These are phyloP conservation scores for Grifola frondosa DNA, from an alignment of 1,284 basidiomycete species.

Conservation along the genomic window DNA sequence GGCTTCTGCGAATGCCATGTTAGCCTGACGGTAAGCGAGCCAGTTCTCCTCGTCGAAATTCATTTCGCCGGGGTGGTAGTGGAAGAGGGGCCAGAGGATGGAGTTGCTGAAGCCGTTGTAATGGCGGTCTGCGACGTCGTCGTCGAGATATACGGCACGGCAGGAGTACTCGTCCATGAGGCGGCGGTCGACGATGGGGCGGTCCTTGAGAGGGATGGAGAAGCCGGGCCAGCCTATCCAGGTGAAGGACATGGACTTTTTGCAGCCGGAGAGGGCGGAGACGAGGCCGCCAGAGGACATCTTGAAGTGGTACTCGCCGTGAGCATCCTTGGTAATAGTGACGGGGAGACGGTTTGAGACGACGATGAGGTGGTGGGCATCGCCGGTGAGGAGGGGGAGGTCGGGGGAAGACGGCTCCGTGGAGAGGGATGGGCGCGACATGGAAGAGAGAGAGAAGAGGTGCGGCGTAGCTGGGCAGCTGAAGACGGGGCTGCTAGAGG, in stretches of 20 bases:
- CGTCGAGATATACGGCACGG: slow-evolving; percentile 95
- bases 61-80: slow-evolving; percentile 99
- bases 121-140: slow-evolving; percentile 95
- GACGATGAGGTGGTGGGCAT: slow-evolving; percentile 81
- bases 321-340: slow-evolving; percentile 85
- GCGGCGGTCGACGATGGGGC: slow-evolving; percentile 81
- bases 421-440: slow-evolving; percentile 18
- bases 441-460: slow-evolving; percentile 32
- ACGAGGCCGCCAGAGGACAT: slow-evolving; percentile 96
- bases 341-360: slow-evolving; percentile 95
- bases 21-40: slow-evolving; percentile 97
- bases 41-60: slow-evolving; percentile 99
- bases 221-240: slow-evolving; percentile 95
- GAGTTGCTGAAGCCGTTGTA: slow-evolving; percentile 99
- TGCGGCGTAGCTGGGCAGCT: slow-evolving; percentile 21
- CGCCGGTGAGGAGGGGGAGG: slow-evolving; percentile 34
- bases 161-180: slow-evolving; percentile 95
- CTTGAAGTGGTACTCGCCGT: slow-evolving; percentile 93
- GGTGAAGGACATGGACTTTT: slow-evolving; percentile 93
- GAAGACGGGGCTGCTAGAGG: slow-evolving; percentile 2
- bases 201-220: slow-evolving; percentile 87
- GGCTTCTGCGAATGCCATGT: slow-evolving; percentile 90
- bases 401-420: slow-evolving; percentile 25
- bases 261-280: slow-evolving; percentile 92
- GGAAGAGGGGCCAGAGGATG: slow-evolving; percentile 99